Conservation (phyloP, 768 basidiomycete genomes). For the Amyloporia xantha region DNA sequence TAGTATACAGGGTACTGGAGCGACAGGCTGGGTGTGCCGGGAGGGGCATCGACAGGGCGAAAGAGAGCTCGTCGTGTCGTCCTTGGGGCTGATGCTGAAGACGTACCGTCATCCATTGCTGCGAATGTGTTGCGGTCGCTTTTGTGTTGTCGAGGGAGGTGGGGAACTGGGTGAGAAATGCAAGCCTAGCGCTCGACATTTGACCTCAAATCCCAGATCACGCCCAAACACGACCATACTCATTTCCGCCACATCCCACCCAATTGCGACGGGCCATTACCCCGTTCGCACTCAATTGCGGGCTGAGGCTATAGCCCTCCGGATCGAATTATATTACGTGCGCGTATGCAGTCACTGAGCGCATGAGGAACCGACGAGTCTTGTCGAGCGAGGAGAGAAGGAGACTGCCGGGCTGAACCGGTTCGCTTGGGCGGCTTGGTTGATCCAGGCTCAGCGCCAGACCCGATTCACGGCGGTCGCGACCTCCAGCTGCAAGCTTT, state of each 20-base stretch:
- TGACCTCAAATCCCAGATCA: constrained; percentile 9
- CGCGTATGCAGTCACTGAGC: too few relatives aligned
- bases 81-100: constrained; percentile 69
- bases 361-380: too few relatives aligned
- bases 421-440: constrained; percentile 15
- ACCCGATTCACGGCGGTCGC: constrained; percentile 17
- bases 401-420: constrained; percentile 22
- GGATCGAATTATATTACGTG: too few relatives aligned
- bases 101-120: constrained; percentile 73
- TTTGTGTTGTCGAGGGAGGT: constrained; percentile 16
- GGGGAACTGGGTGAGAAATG: constrained; percentile 18
- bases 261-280: too few relatives aligned
- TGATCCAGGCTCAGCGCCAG: constrained; percentile 16
- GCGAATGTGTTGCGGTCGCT: constrained; percentile 23
- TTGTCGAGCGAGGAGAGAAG: too few relatives aligned
- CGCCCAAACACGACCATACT: constrained; percentile 22
- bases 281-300: too few relatives aligned
- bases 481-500: constrained; percentile 4
- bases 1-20: constrained; percentile 11
- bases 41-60: constrained; percentile 11
- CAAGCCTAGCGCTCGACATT: constrained; percentile 4
- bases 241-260: constrained; percentile 6
- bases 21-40: constrained; percentile 7
- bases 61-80: constrained; percentile 36
- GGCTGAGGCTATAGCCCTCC: too few relatives aligned